Evolutionary conservation across 1,284 basidiomycete species (phyloP), one percentile per base, ranked within the genome.

Genomic region (Blastosporella zonata): DNA sequence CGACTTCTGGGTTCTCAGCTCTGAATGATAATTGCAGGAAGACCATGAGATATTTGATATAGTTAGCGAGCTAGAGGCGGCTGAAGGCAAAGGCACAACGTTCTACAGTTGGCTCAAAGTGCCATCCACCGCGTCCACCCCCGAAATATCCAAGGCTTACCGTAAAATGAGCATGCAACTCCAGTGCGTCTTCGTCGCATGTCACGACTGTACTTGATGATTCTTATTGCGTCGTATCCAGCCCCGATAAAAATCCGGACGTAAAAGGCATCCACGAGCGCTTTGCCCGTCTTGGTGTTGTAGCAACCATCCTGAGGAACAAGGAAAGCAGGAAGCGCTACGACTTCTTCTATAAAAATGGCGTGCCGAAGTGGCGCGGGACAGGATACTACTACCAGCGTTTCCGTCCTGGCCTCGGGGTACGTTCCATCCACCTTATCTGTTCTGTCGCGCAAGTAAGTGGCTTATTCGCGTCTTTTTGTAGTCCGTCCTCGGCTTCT

Each of bases 21-120:
- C 38, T 9, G 31, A 35, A 28, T 8, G 3, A 7, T 29, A n/a
- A 9, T 13, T 21, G 2, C 18, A 93, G 84, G 87, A 93, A 67
- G 92, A 95, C 71, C 79, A 94, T 73, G 94, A 97, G 69, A 94
- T 97, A 46, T 97, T 97, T 62, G 94, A 97, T 70, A 77, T 97
- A n/a, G 93, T 97, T 49, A 81, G 81, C 55, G 89, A 81, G 5
- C 68, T 97, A 27, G 86, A 96, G 69, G 70, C 73, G 1, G 74
- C 89, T 1, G 93, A 96, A 74, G 94, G 91, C 47, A 93, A 90
- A 64, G 90, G 87, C 21, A 91, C 86, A 8, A 89, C 84, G 1
- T 97, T 97, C 70, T 97, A 96, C 72, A 87, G 87, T 15, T 91
- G 84, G 80, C 70, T 95, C 29, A 82, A 84, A 50, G 78, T 95